These are phyloP conservation scores for Trametes villosa DNA, from an alignment of 768 basidiomycete genomes.

Conservation along the genomic window DNA sequence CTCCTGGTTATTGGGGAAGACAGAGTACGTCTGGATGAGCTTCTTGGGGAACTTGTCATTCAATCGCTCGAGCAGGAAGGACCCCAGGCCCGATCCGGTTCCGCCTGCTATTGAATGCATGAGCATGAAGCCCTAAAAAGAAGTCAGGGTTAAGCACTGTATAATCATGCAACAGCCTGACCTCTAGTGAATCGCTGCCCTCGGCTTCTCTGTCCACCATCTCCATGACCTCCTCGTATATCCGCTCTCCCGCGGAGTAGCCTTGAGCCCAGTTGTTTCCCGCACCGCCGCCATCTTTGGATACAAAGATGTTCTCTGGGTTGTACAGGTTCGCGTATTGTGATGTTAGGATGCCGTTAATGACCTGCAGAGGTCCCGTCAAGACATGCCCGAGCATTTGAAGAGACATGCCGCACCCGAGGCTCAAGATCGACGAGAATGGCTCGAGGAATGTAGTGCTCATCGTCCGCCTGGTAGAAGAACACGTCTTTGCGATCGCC, in stretches of 20 bases:
- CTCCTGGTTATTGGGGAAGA: constrained; percentile 93
- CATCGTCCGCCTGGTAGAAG: constrained; percentile 99
- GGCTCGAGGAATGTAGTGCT: constrained; percentile 97
- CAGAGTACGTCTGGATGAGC: constrained; percentile 97
- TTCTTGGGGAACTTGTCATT: constrained; percentile 99
- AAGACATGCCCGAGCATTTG: background rate
- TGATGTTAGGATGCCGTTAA: constrained; percentile 90
- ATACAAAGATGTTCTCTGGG: constrained; percentile 96
- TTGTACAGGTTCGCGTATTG: constrained; percentile 93
- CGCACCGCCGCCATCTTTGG: constrained; percentile 97
- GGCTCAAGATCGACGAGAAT: constrained; percentile 97
- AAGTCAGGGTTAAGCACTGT: background rate
- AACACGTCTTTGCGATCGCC: constrained; percentile 99
- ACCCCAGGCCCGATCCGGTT: constrained; percentile 97
- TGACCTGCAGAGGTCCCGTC: constrained; percentile 62
- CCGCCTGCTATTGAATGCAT: constrained; percentile 99
- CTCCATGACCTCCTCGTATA: constrained; percentile 97
- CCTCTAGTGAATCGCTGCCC: constrained; percentile 96
- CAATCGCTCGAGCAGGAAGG: constrained; percentile 94
- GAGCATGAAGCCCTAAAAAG: constrained; percentile 92
- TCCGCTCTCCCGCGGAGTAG: constrained; percentile 84
- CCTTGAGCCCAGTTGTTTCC: constrained; percentile 99
- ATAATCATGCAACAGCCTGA: constrained; percentile 37
- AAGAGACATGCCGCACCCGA: constrained; percentile 58
- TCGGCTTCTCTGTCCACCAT: constrained; percentile 99